Evolutionary conservation across 2,329 filamentous ascomycete species (phyloP).

Genomic region (Fusarium sp.): DNA sequence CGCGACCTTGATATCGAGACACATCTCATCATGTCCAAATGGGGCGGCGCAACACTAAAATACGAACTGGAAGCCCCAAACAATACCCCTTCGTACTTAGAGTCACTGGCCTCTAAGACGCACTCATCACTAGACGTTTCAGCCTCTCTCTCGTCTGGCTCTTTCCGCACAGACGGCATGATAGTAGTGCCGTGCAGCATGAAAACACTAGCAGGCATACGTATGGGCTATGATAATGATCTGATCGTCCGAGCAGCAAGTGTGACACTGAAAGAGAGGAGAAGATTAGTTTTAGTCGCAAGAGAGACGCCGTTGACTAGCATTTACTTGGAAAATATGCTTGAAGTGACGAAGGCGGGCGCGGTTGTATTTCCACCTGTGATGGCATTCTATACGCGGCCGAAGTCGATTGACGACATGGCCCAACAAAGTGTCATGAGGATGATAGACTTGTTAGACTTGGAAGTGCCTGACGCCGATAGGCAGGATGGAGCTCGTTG

Average conservation of each 20-base stretch:
- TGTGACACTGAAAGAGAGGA: neutral
- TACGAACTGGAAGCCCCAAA: neutral
- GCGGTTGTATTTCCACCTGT: neutral
- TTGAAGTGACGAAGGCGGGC: neutral
- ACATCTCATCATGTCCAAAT: neutral
- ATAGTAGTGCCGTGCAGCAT: neutral
- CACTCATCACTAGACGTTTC: neutral
- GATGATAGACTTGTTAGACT: neutral
- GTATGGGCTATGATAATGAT: neutral
- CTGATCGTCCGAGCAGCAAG: neutral
- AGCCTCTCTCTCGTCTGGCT: neutral
- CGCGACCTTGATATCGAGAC: neutral
- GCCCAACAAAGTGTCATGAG: neutral
- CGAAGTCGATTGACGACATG: neutral
- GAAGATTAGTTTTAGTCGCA: neutral
- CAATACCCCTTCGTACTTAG: neutral
- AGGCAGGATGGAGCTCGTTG: neutral
- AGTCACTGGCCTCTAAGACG: neutral
- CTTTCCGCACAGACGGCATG: neutral
- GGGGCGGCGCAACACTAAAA: neutral
- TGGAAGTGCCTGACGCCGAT: neutral
- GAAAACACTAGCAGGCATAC: neutral
- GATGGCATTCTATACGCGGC: neutral
- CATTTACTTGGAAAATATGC: neutral
- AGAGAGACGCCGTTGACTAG: neutral